These are phyloP conservation scores for Rosa lucieae DNA, from an alignment of 306 rosid genomes.

Conservation along the genomic window DNA sequence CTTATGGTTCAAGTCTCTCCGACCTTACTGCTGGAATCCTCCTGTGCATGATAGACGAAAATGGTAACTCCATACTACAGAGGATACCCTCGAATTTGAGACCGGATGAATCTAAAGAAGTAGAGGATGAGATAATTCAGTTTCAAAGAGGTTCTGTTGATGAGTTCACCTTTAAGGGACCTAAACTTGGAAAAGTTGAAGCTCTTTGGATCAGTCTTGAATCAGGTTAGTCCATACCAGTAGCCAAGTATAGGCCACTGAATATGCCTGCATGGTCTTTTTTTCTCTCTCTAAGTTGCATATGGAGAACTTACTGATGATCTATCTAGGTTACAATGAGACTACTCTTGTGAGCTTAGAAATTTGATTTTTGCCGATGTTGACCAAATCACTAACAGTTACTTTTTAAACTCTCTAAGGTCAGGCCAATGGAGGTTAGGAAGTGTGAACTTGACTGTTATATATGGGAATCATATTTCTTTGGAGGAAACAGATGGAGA, in stretches of 20 bases:
- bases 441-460: slow-evolving; percentile 49
- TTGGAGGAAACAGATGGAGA: slow-evolving; percentile 35
- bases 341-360: not conserved
- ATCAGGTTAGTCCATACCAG: slow-evolving; percentile 57
- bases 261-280: not conserved
- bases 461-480: slow-evolving; percentile 37
- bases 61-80: slow-evolving; percentile 69
- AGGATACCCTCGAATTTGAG: slow-evolving; percentile 62
- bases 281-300: not conserved
- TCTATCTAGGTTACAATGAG: not conserved
- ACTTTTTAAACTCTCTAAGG: slow-evolving; percentile 45
- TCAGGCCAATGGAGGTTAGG: slow-evolving; percentile 94
- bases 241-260: not conserved
- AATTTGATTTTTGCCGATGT: not conserved
- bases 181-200: slow-evolving; percentile 50
- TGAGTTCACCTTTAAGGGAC: slow-evolving; percentile 75
- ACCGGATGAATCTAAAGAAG: slow-evolving; percentile 37
- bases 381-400: slow-evolving; percentile 28
- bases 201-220: slow-evolving; percentile 90
- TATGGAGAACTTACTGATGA: not conserved
- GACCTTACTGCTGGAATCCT: slow-evolving; percentile 70
- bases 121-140: slow-evolving; percentile 33
- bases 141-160: slow-evolving; percentile 79
- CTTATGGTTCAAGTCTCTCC: slow-evolving; percentile 63
- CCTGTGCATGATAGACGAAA: slow-evolving; percentile 69